Evolutionary conservation across 176 grass and related monocot species (phyloP).

Genomic region (Musa troglodytarum): DNA sequence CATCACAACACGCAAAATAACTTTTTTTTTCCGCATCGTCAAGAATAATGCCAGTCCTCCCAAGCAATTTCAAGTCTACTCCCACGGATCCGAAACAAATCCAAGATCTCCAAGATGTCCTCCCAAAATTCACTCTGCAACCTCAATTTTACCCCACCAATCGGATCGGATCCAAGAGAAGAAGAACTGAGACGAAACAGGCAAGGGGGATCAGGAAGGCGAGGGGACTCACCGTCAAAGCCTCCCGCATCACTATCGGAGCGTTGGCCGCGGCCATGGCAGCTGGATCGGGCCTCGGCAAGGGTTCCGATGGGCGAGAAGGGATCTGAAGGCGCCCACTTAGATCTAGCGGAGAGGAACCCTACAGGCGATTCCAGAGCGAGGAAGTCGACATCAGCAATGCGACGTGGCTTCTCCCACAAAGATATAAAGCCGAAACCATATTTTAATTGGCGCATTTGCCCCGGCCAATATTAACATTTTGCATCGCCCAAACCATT

Average conservation of each 20-base stretch:
- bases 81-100: not conserved
- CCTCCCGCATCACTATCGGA: slow-evolving; percentile 93
- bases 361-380: not conserved
- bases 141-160: too few relatives aligned
- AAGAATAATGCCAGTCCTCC: not conserved
- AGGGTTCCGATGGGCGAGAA: not conserved
- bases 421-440: too few relatives aligned
- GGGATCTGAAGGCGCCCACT: not conserved
- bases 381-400: not conserved
- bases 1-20: not conserved
- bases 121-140: not conserved
- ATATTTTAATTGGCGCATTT: too few relatives aligned
- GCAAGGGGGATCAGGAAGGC: not conserved
- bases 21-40: not conserved
- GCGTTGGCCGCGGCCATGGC: slow-evolving; percentile 95
- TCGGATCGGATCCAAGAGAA: not conserved
- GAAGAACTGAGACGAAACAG: slow-evolving; percentile 2
- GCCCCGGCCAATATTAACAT: too few relatives aligned
- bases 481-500: too few relatives aligned
- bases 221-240: slow-evolving; percentile 49
- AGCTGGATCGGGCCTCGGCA: slow-evolving; percentile 18
- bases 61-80: not conserved
- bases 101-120: not conserved
- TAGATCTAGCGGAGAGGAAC: slow-evolving; percentile 4
- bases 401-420: too few relatives aligned